Evolutionary conservation across 2,329 filamentous ascomycete genomes (phyloP), one percentile per base, ranked within the genome.

Genomic region (Ophiocordyceps camponoti-saundersi): DNA sequence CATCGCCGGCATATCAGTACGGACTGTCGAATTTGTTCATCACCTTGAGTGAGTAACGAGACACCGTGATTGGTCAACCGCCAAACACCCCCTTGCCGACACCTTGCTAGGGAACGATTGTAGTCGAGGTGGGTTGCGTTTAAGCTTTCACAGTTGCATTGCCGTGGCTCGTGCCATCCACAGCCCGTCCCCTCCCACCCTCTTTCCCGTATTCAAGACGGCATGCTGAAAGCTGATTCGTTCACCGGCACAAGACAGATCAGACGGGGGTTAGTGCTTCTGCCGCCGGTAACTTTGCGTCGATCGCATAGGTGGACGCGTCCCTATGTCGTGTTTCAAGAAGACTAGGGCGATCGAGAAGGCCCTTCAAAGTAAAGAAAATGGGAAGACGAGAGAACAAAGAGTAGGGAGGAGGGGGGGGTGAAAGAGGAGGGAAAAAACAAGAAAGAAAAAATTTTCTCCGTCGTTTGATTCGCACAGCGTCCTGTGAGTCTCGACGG

Each of bases 121-220:
- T n/a, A n/a, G 7, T 44, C 36, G 20, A 45, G 26, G 44, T 26
- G 16, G 20, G 22, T 32, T 22, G 40, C 40, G 16, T 36, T 42
- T 23, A 48, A 52, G 50, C n/a, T 23, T 42, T 42, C 36, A 45
- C 40, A 13, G 50, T 53, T 44, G 48, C 46, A 53, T 52, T 36
- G 44, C 46, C 30, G 50, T 43, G 46, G 45, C 46, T 48, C 45
- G 42, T 42, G 46, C 47, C 44, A 48, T 45, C 36, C 26, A 44
- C 29, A 21, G 43, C 29, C 30, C 20, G 47, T 16, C 18, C 42
- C 42, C 45, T 48, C 45, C 45, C 47, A 52, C 48, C 36, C 21
- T 29, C 29, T 44, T 32, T 44, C 4, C 40, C 20, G n/a, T 11
- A 13, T 42, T 45, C n/a, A 15, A 26, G 34, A 22, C 29, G 23